phyloP scores from a whole-genome alignment of 257 asterid species.

The Fraxinus americana region DNA sequence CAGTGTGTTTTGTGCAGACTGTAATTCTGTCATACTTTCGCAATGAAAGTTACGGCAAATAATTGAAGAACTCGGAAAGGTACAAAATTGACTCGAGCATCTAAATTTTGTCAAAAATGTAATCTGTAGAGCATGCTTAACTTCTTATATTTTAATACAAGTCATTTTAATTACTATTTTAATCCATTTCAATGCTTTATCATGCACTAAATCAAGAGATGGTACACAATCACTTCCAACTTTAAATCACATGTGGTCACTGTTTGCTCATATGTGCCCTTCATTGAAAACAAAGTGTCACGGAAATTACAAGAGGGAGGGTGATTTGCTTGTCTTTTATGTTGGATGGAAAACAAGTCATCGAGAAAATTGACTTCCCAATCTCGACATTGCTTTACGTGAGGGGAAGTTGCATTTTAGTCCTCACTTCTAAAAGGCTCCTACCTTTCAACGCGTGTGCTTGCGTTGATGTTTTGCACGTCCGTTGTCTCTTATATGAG shows the following conservation, averaged over 20 bases:
- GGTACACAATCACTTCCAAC: background rate
- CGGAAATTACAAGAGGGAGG: background rate
- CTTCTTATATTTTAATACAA: conserved; percentile 5
- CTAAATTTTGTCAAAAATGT: conserved; percentile 3
- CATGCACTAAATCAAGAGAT: background rate
- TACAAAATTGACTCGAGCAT: conserved; percentile 9
- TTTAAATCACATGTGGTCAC: background rate
- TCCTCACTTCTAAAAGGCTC: background rate
- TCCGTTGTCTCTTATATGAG: background rate
- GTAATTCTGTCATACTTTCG: too few species aligned
- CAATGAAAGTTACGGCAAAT: background rate
- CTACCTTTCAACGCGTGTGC: background rate
- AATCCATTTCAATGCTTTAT: background rate
- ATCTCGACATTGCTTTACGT: conserved; percentile 24
- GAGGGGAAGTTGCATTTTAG: conserved; percentile 25
- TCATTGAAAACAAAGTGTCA: conserved; percentile 13
- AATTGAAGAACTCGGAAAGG: background rate
- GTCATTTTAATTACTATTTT: background rate
- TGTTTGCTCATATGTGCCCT: conserved; percentile 25
- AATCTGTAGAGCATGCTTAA: background rate
- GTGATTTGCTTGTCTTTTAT: conserved; percentile 3
- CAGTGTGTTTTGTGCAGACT: too few species aligned
- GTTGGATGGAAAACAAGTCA: conserved; percentile 12
- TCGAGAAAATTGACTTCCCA: conserved; percentile 15
- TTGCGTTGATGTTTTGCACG: background rate